phyloP scores from a whole-genome alignment of 1,284 basidiomycete genomes.

The Kalmanozyma brasiliensis region DNA sequence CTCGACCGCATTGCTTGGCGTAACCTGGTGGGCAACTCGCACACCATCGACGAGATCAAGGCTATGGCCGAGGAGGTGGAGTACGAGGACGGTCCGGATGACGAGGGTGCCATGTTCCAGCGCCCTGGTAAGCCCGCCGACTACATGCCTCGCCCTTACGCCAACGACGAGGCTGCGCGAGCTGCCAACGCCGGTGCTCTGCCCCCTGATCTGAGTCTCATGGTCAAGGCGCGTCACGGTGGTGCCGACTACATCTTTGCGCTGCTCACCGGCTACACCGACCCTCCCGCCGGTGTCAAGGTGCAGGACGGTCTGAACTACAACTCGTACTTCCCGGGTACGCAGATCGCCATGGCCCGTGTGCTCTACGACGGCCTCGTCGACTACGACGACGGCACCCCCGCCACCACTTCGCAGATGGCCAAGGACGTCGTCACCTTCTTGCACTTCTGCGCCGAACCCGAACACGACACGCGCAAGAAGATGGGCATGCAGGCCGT shows the following conservation, averaged over 20 bases:
- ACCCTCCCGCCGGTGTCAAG: constrained; percentile 94
- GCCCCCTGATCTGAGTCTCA: constrained; percentile 96
- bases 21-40: constrained; percentile 97
- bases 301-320: constrained; percentile 76
- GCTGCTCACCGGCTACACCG: constrained; percentile 94
- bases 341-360: constrained; percentile 96
- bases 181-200: constrained; percentile 93
- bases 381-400: constrained; percentile 76
- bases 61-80: constrained; percentile 90
- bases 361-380: constrained; percentile 83
- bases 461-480: constrained; percentile 97
- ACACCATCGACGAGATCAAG: constrained; percentile 91
- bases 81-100: constrained; percentile 95
- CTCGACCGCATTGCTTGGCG: constrained; percentile 99
- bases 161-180: constrained; percentile 97
- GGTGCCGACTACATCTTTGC: constrained; percentile 97
- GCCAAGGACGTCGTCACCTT: constrained; percentile 98
- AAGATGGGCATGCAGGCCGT: constrained; percentile 80
- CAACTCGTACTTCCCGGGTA: constrained; percentile 69
- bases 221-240: constrained; percentile 97
- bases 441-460: constrained; percentile 79
- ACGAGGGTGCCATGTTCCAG: constrained; percentile 97
- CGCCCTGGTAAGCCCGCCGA: constrained; percentile 96
- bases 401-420: constrained; percentile 98
- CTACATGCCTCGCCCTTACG: constrained; percentile 94